Percentiles rank a stretch among this genome's conserved stretches.
phyloP scores from a whole-genome alignment of 1,284 basidiomycete species.

The Agaricales sp. region DNA sequence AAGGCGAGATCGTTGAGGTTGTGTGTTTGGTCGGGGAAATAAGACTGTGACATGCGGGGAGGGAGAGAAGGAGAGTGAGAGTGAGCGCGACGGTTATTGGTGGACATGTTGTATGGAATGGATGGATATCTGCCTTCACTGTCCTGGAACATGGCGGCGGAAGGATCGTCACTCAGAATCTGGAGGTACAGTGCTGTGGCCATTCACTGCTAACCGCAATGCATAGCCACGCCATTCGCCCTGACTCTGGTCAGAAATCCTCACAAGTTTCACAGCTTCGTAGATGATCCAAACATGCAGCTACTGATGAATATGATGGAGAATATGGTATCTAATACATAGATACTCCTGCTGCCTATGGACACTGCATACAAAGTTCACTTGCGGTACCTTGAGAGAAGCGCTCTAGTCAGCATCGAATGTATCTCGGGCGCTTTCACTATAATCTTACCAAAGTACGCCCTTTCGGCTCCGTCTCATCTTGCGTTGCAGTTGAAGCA shows the following conservation, averaged over 20 bases:
- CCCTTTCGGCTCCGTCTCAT: conserved; percentile 88
- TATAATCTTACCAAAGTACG: conserved; percentile 65
- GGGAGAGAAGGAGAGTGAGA: background rate
- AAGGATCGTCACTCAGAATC: background rate
- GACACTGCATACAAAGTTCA: background rate
- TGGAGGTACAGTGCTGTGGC: background rate
- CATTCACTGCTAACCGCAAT: background rate
- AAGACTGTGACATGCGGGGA: background rate
- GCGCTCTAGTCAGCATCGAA: background rate
- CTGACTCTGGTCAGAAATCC: too few species aligned
- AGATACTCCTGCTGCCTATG: background rate
- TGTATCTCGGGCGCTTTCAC: conserved; percentile 10
- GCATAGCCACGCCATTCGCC: too few species aligned
- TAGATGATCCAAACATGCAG: too few species aligned
- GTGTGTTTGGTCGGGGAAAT: background rate
- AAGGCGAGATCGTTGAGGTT: background rate
- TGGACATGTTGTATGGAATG: background rate
- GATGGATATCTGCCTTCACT: background rate
- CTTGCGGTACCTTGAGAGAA: conserved; percentile 1
- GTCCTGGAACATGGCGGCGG: background rate
- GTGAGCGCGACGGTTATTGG: background rate
- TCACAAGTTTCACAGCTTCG: background rate
- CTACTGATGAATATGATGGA: too few species aligned
- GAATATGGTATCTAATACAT: background rate
- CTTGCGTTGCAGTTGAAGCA: conserved; percentile 96